Base-by-base conservation (phyloP, 495 filamentous ascomycete species). In the Daldinia loculata region DNA sequence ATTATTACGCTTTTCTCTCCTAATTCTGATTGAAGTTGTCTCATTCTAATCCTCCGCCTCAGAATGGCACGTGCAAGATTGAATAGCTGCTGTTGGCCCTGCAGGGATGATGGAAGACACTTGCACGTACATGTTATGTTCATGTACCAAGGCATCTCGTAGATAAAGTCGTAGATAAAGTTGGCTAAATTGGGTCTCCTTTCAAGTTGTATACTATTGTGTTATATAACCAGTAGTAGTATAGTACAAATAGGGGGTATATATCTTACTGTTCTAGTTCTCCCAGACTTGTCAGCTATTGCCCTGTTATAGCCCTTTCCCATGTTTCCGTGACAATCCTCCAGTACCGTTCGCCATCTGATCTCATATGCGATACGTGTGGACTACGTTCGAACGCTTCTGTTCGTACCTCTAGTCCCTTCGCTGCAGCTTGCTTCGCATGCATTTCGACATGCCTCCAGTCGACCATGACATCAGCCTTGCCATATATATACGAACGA, bases 311-410 rank as follows among this genome's bases (percentile, higher is more conserved):
- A 22, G 61, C 59, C 45, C 62, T 62, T 34, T 80, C 72, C 82
- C 83, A 85, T 0, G 76, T 76, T 57, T 79, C 71, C 34, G 50
- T 72, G 11, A 83, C 73, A 43, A 77, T 64, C 6, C 58, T 60
- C 83, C 83, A 84, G 67, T 85, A 85, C 51, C 83, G 65, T 63
- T 67, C 64, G 69, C 69, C 55, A 56, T 84, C 77, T 9, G 59
- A 69, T 45, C 79, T 75, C 62, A 75, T 80, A 71, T 82, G 82
- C 17, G 79, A 75, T 7, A 85, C 83, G 71, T 84, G 82, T 26
- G 74, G 71, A 4, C 77, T 80, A 36, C 76, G 63, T 27, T 65
- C 74, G 61, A 84, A 83, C 63, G 56, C 53, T 63, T 83, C 83
- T 61, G 50, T 70, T 43, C 75, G 67, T 0, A 81, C 80, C 9